Evolutionary conservation across 2,329 filamentous ascomycete genomes (phyloP), one percentile per base, ranked within the genome.

Genomic region (Elsinoe ampelina): DNA sequence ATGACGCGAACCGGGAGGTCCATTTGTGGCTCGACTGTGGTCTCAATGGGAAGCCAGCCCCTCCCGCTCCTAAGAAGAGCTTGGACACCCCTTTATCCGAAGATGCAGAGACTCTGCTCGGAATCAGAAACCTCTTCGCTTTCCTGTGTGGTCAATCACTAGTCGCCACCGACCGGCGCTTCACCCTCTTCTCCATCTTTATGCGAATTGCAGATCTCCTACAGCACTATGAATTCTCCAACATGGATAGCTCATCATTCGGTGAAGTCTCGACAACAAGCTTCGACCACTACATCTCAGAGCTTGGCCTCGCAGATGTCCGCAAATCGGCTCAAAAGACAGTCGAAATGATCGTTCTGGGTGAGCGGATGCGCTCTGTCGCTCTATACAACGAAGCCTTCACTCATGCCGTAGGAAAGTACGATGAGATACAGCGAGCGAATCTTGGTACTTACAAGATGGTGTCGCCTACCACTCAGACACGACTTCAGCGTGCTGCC

Each of bases 311-410:
- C 32, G 86, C 82, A 2, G 92, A 97, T 70, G 85, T 95, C 47
- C 80, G 90, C 56, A 75, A 81, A 59, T 95, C 88, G 67, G 81
- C 86, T 22, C 89, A 95, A 67, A 95, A 93, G 77, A 95, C 88
- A 0, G 77, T 97, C 20, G 89, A 97, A 71, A 87, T 85, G 0
- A 79, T 97, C 47, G 80, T 97, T n/a, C 76, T 98, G 10, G 91
- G 88, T 57, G 92, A 98, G 72, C 81, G 82, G 36, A 87, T 97
- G 83, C 84, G 85, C 58, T 95, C 82, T 48, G 81, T 85, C 64
- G 79, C 84, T 6, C 78, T 98, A 2, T 97, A 95, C 72, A 89
- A 88, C 58, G 90, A 96, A 70, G 89, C 89, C 0, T 97, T 96
- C 66, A 84, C 90, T 4, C 93, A 97, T 69, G 89, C 85, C 0